Evolutionary conservation across 768 basidiomycete species (phyloP).

Genomic region (Clitopilus hobsonii): DNA sequence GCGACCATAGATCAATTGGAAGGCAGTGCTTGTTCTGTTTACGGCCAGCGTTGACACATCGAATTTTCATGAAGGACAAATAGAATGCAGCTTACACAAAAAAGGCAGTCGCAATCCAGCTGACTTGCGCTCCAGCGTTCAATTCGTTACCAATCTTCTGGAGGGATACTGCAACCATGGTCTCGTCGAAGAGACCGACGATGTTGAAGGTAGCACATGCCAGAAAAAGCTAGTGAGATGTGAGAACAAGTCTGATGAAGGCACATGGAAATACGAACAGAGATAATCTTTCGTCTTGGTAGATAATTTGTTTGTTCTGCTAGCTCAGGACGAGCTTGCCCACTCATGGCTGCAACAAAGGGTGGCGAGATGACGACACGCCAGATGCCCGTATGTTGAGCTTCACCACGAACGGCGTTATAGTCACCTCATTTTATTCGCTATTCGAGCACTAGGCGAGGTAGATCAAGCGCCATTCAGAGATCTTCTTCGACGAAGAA

Average conservation of each 20-base stretch:
- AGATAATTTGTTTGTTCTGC: constrained; percentile 62
- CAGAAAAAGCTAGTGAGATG: constrained; percentile 28
- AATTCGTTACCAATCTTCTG: constrained; percentile 49
- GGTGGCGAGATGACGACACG: too few species aligned
- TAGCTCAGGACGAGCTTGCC: constrained; percentile 15
- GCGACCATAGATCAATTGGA: constrained; percentile 38
- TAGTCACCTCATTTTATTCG: too few species aligned
- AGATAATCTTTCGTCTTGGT: constrained; percentile 42
- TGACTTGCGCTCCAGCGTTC: constrained; percentile 37
- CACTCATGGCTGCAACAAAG: too few species aligned
- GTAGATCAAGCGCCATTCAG: too few species aligned
- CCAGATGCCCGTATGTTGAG: too few species aligned
- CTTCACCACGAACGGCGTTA: too few species aligned
- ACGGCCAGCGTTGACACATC: not conserved
- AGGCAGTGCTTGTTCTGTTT: constrained; percentile 35
- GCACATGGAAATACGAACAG: constrained; percentile 11
- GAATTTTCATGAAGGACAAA: not conserved
- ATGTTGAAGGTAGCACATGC: constrained; percentile 44
- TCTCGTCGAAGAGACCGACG: constrained; percentile 47
- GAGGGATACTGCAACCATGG: constrained; percentile 53
- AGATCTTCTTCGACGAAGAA: too few species aligned
- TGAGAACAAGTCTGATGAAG: not conserved
- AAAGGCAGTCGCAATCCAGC: constrained; percentile 54
- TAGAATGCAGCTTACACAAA: constrained; percentile 23
- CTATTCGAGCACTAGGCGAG: too few species aligned